A percentile compares a stretch with the other conserved stretches of the same genome.
phyloP scores from a whole-genome alignment of 177 flowering plant species.

The Tripterygium wilfordii region DNA sequence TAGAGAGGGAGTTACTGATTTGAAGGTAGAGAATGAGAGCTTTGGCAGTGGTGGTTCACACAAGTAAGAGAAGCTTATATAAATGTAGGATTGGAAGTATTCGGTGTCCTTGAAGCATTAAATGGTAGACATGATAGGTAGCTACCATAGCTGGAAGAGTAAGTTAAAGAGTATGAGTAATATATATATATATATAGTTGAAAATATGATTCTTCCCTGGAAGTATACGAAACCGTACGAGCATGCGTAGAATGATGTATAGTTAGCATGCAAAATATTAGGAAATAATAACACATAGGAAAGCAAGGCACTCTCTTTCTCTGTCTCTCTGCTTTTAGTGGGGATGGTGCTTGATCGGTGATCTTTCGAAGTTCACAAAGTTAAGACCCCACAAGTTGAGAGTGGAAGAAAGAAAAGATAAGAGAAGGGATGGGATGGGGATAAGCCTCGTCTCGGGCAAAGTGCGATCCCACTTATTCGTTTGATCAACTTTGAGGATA shows the following conservation, averaged over 20 bases:
- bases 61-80: constrained; percentile 24
- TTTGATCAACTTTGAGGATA: constrained; percentile 7
- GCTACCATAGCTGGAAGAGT: too few species aligned
- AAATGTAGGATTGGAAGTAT: constrained; percentile 11
- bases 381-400: constrained; percentile 47
- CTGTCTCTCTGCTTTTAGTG: constrained; percentile 5
- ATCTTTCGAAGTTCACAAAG: constrained; percentile 29
- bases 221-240: constrained; percentile 62
- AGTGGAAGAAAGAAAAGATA: constrained; percentile 42
- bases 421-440: constrained; percentile 44
- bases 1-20: constrained; percentile 1
- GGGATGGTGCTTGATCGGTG: constrained; percentile 15
- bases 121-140: constrained; percentile 34
- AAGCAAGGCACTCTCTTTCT: neutral
- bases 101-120: constrained; percentile 6
- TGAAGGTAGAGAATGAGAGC: too few species aligned
- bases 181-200: too few species aligned
- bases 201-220: too few species aligned
- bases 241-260: constrained; percentile 25
- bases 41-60: constrained; percentile 5
- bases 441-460: constrained; percentile 49
- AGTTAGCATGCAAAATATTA: constrained; percentile 2
- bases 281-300: neutral
- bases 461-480: constrained; percentile 40
- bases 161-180: too few species aligned